Evolutionary conservation across 225 moss, liverwort and hornwort genomes (phyloP).

Genomic region (Bryoerythrophyllum caledonicum): DNA sequence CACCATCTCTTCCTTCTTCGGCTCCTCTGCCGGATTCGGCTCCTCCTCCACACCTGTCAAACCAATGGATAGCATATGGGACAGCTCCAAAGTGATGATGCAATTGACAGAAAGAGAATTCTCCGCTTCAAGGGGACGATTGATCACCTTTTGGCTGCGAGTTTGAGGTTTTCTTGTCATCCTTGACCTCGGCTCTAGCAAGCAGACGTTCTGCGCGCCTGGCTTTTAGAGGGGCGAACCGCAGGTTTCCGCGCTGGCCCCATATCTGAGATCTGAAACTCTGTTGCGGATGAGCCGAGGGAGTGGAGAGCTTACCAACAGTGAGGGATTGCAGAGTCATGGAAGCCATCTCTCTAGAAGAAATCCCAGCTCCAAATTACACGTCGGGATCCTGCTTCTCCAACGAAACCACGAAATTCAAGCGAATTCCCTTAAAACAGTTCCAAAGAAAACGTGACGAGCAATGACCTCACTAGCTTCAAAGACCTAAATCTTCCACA

Average conservation of each 20-base stretch:
- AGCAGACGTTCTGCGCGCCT: conserved; percentile 29
- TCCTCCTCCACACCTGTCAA: conserved; percentile 52
- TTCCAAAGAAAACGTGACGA: not conserved
- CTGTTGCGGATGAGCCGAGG: conserved; percentile 16
- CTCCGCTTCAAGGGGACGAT: not conserved
- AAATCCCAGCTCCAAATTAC: not conserved
- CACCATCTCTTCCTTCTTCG: conserved; percentile 32
- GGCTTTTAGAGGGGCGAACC: conserved; percentile 30
- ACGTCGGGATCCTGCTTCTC: conserved; percentile 6
- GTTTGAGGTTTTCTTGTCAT: conserved; percentile 43
- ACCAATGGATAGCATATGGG: not conserved
- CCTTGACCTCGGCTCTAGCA: conserved; percentile 51
- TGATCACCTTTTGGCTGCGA: conserved; percentile 52
- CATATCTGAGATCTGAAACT: conserved; percentile 26
- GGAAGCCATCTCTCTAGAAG: conserved; percentile 26
- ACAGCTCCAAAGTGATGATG: no score
- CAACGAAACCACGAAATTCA: conserved; percentile 1
- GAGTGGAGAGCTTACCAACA: conserved; percentile 34
- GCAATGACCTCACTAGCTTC: no score
- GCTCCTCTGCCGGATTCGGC: conserved; percentile 29
- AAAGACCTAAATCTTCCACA: no score
- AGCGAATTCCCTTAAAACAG: not conserved
- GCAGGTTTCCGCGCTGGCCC: conserved; percentile 29
- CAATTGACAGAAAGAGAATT: no score
- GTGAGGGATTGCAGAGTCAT: conserved; percentile 38